These are phyloP conservation scores for Hymenoscyphus occultus DNA, from an alignment of 2,329 filamentous ascomycete genomes.

Conservation along the genomic window DNA sequence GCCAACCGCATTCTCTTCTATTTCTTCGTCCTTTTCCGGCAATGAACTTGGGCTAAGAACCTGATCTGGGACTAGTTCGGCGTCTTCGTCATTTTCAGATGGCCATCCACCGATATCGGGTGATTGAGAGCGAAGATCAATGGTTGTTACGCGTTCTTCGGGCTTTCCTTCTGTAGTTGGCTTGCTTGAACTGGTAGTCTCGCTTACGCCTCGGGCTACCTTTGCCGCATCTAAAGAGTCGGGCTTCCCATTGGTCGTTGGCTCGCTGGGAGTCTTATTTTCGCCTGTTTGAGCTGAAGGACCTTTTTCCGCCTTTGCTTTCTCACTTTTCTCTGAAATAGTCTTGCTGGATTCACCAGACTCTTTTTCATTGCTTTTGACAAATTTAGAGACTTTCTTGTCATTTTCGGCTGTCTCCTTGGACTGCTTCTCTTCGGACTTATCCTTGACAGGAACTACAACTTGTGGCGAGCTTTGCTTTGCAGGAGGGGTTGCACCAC, in stretches of 20 bases:
- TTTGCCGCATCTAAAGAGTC: not conserved
- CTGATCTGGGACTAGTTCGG: not conserved
- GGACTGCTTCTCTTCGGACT: not conserved
- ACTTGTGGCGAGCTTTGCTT: not conserved
- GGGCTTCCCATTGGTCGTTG: not conserved
- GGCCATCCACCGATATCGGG: not conserved
- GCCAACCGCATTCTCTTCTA: not conserved
- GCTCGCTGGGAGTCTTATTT: not conserved
- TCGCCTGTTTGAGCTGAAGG: not conserved
- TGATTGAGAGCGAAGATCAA: not conserved
- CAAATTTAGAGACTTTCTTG: not conserved
- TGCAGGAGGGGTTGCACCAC: not conserved
- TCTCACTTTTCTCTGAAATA: not conserved
- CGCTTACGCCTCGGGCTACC: not conserved
- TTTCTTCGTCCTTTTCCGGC: not conserved
- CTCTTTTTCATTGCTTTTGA: not conserved
- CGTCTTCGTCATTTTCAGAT: not conserved
- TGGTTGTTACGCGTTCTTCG: not conserved
- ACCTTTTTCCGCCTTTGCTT: not conserved
- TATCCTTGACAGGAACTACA: not conserved
- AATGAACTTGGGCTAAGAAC: not conserved
- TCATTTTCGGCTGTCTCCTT: not conserved
- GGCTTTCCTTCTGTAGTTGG: not conserved
- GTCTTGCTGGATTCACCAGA: not conserved
- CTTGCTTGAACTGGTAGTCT: not conserved